Evolutionary conservation across 257 asterid genomes (phyloP).

Genomic region (Solanum pennellii): DNA sequence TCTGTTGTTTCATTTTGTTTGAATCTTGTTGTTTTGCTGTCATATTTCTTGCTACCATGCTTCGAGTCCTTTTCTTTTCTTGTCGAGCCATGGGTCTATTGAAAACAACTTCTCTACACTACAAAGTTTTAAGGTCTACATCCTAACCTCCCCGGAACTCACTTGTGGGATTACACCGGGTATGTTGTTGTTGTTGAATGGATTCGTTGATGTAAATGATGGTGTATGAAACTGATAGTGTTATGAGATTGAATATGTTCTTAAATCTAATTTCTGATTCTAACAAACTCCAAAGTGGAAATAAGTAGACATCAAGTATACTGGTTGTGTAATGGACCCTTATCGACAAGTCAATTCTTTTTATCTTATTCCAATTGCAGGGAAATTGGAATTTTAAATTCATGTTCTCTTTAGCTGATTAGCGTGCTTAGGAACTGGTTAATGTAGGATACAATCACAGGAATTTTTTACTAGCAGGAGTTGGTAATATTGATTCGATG

Average conservation of each 20-base stretch:
- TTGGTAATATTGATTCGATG: background rate
- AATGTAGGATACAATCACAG: background rate
- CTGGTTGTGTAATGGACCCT: background rate
- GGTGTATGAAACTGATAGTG: background rate
- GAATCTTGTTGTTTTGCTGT: background rate
- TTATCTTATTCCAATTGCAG: background rate
- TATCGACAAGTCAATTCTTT: background rate
- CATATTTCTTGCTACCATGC: background rate
- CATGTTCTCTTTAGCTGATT: background rate
- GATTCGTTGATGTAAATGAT: background rate
- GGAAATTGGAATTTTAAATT: background rate
- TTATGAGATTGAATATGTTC: background rate
- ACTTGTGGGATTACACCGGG: background rate
- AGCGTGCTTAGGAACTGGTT: background rate
- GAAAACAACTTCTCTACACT: background rate
- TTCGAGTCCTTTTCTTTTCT: background rate
- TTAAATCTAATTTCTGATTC: background rate
- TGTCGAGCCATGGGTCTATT: background rate
- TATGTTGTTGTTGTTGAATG: background rate
- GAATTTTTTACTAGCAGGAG: background rate
- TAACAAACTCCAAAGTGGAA: background rate
- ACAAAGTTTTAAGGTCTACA: background rate
- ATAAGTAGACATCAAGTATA: background rate
- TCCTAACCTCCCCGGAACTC: background rate
- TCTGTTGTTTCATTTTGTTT: too few species aligned